phyloP scores from a whole-genome alignment of 805 yeast genomes.

The Barnettozyma botsteinii region DNA sequence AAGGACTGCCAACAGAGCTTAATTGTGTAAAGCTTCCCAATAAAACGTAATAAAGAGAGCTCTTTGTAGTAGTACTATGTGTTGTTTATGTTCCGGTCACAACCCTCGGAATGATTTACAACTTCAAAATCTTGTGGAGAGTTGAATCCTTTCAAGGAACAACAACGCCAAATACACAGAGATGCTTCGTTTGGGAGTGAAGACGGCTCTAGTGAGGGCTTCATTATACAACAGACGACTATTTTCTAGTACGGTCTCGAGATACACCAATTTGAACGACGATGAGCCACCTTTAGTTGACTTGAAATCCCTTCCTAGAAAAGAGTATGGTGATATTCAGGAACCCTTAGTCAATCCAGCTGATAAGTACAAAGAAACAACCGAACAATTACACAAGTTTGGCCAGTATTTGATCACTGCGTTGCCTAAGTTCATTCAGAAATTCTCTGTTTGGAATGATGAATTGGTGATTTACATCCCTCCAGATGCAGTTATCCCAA shows the following conservation, averaged over 20 bases:
- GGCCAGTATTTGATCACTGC: slow-evolving; percentile 74
- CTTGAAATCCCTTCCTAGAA: slow-evolving; percentile 20
- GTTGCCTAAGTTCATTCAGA: slow-evolving; percentile 77
- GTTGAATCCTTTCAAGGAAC: neutral
- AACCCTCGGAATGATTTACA: too few species aligned
- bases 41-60: neutral
- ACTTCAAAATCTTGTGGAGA: too few species aligned
- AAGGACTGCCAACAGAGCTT: slow-evolving; percentile 86
- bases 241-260: neutral
- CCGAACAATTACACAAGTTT: slow-evolving; percentile 72
- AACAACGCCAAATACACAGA: too few species aligned
- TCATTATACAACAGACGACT: neutral
- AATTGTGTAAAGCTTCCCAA: neutral
- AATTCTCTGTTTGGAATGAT: slow-evolving; percentile 87
- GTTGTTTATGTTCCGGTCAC: too few species aligned
- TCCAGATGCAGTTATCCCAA: slow-evolving; percentile 71
- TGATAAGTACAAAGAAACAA: slow-evolving; percentile 60
- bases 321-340: slow-evolving; percentile 19
- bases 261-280: neutral
- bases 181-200: slow-evolving; percentile 5
- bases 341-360: slow-evolving; percentile 60
- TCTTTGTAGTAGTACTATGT: neutral
- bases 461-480: slow-evolving; percentile 73
- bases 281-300: slow-evolving; percentile 17
- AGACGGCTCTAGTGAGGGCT: neutral